Evolutionary conservation across 495 filamentous ascomycete species (phyloP).

Genomic region (Penicillium canescens): DNA sequence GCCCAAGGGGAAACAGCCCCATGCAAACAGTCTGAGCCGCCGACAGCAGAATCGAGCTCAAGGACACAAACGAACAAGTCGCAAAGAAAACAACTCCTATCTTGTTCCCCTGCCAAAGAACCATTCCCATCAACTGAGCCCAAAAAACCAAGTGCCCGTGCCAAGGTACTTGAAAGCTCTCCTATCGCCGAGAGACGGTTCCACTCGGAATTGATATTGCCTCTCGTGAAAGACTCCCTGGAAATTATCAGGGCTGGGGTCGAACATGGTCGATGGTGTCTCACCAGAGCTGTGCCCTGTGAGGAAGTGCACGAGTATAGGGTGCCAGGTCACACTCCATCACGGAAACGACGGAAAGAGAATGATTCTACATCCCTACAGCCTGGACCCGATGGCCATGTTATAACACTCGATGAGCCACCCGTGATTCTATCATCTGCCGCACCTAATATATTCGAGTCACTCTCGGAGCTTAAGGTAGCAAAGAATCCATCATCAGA

Average conservation of each 20-base stretch:
- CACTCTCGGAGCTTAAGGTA: conserved; percentile 30
- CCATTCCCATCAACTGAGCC: conserved; percentile 46
- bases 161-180: conserved; percentile 34
- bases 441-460: conserved; percentile 29
- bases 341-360: conserved; percentile 16
- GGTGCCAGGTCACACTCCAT: neutral
- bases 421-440: conserved; percentile 37
- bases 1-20: conserved; percentile 24
- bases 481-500: conserved; percentile 37
- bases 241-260: conserved; percentile 26
- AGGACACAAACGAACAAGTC: neutral
- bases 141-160: conserved; percentile 39
- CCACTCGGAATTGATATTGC: conserved; percentile 30
- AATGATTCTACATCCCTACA: neutral
- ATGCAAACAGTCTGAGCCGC: neutral
- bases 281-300: conserved; percentile 20
- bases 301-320: conserved; percentile 7
- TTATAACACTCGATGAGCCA: conserved; percentile 10
- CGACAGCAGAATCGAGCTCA: neutral
- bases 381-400: neutral
- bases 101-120: conserved; percentile 26
- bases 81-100: conserved; percentile 25
- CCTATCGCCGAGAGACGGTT: conserved; percentile 27
- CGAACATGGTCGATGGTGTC: conserved; percentile 39
- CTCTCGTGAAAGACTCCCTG: conserved; percentile 27